Conservation (phyloP, 371 early-diverging fungal species). For the Syncephalastrum racemosum region DNA sequence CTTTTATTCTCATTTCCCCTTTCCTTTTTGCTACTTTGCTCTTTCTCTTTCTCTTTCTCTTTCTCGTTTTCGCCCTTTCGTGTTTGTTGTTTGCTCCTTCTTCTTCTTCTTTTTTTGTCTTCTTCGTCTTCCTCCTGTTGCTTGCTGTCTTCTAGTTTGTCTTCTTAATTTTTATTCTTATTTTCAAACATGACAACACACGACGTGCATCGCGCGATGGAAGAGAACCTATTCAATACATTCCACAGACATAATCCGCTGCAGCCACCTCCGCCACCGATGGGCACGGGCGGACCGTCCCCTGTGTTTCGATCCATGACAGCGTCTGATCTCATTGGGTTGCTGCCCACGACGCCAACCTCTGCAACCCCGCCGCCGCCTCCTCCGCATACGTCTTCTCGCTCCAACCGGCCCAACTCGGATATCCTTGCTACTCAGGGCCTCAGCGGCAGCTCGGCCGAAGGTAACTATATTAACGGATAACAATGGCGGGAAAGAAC, state of each 20-base stretch:
- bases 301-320: conserved; percentile 29
- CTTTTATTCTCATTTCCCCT: conserved; percentile 14
- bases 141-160: conserved; percentile 7
- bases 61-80: conserved; percentile 17
- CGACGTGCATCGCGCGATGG: conserved; percentile 36
- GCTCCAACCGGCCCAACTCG: conserved; percentile 19
- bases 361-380: conserved; percentile 4
- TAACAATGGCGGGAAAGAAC: background rate
- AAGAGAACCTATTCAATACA: conserved; percentile 32
- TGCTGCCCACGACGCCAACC: conserved; percentile 10
- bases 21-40: conserved; percentile 6
- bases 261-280: conserved; percentile 9
- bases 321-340: conserved; percentile 35
- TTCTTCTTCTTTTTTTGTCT: conserved; percentile 15
- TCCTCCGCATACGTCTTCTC: conserved; percentile 3
- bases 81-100: conserved; percentile 4
- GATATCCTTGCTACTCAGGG: conserved; percentile 35
- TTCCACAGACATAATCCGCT: conserved; percentile 28
- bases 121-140: conserved; percentile 19
- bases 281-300: conserved; percentile 10
- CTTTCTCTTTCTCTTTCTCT: conserved; percentile 9
- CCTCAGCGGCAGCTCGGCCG: conserved; percentile 25
- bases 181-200: conserved; percentile 25
- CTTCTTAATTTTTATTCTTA: background rate
- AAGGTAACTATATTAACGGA: conserved; percentile 31